phyloP scores from a whole-genome alignment of 495 filamentous ascomycete species.

The Chaetomium tenue region DNA sequence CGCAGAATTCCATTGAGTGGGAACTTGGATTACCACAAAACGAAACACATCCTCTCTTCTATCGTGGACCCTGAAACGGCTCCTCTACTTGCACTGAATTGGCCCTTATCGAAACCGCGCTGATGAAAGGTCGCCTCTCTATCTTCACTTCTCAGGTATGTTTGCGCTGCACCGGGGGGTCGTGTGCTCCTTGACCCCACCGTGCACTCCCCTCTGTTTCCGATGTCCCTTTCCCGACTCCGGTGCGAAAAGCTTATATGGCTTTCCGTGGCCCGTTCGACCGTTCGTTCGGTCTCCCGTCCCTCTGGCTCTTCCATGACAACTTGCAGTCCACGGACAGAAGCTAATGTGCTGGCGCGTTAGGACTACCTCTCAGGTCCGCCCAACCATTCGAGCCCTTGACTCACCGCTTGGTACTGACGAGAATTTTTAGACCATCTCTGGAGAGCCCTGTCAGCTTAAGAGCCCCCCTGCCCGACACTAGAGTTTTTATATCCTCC shows the following conservation, averaged over 20 bases:
- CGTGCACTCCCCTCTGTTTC: constrained; percentile 9
- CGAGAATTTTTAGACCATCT: constrained; percentile 71
- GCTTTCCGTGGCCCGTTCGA: background rate
- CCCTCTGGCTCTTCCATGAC: constrained; percentile 17
- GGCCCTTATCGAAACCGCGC: constrained; percentile 51
- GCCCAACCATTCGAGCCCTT: constrained; percentile 34
- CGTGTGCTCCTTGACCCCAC: constrained; percentile 18
- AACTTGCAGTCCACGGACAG: background rate
- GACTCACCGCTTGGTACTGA: constrained; percentile 50
- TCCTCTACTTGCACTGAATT: constrained; percentile 27
- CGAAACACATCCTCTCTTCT: background rate
- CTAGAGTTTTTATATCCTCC: constrained; percentile 24
- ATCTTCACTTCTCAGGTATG: constrained; percentile 95
- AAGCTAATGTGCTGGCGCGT: constrained; percentile 38
- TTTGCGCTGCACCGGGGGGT: background rate
- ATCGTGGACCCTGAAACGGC: constrained; percentile 11
- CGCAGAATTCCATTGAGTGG: background rate
- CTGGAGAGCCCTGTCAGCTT: constrained; percentile 77
- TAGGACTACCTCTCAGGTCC: constrained; percentile 95
- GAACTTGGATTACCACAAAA: background rate
- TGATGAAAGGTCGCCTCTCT: constrained; percentile 93
- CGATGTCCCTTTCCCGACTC: constrained; percentile 11
- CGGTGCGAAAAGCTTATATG: background rate
- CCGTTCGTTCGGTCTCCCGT: background rate
- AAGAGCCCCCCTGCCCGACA: constrained; percentile 30